phyloP scores from a whole-genome alignment of 331 rosid genomes.

The Quercus lobata region DNA sequence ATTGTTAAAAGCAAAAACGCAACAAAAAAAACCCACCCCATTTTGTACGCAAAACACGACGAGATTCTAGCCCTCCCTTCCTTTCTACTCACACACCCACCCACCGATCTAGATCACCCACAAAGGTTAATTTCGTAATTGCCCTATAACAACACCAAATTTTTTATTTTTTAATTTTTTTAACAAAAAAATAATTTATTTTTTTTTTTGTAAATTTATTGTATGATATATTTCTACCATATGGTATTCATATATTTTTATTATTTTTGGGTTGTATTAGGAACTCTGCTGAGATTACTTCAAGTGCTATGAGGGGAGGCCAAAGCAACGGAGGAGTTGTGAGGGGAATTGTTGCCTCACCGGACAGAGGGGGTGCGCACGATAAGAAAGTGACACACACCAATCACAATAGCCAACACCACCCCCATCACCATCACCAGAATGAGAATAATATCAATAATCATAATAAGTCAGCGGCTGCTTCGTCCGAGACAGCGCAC shows the following conservation, averaged over 20 bases:
- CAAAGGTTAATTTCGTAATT: conserved; percentile 69
- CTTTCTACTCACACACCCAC: not conserved
- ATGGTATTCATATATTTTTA: not conserved
- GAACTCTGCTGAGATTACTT: conserved; percentile 62
- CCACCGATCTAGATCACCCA: conserved; percentile 37
- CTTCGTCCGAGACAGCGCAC: conserved; percentile 86
- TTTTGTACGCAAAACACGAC: conserved; percentile 35
- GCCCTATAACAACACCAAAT: not conserved
- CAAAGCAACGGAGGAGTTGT: conserved; percentile 65
- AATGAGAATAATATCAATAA: conserved; percentile 12
- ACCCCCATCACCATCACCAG: conserved; percentile 12
- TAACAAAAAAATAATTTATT: not conserved
- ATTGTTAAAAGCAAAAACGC: conserved; percentile 20
- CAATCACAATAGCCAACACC: conserved; percentile 8
- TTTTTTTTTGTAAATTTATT: not conserved
- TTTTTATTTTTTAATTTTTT: not conserved
- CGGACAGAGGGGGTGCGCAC: conserved; percentile 90
- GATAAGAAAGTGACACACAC: conserved; percentile 61
- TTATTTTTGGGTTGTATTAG: conserved; percentile 28
- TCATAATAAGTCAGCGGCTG: conserved; percentile 55
- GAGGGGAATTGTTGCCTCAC: conserved; percentile 77
- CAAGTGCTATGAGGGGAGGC: conserved; percentile 78
- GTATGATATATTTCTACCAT: not conserved
- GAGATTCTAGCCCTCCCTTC: conserved; percentile 17
- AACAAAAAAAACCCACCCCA: conserved; percentile 38